phyloP scores from a whole-genome alignment of 2,329 filamentous ascomycete species.

The Exophiala dermatitidis region DNA sequence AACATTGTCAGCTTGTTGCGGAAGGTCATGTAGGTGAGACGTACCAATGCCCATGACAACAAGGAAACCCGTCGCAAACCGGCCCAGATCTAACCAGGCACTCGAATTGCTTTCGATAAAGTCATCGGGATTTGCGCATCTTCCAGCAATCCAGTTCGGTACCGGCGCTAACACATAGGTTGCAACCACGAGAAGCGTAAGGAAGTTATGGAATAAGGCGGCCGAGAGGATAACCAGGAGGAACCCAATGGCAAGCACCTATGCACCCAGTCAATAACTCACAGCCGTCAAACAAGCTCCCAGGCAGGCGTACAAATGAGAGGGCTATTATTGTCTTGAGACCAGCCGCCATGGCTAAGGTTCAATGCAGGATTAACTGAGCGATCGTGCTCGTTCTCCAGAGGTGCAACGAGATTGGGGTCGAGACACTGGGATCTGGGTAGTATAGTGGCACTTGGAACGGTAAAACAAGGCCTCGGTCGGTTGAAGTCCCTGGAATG shows the following conservation, averaged over 20 bases:
- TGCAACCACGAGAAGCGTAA: constrained; percentile 87
- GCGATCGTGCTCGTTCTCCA: neutral
- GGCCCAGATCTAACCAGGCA: constrained; percentile 82
- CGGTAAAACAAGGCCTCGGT: neutral
- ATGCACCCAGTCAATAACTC: constrained; percentile 13
- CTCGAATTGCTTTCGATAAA: constrained; percentile 81
- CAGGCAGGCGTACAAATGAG: constrained; percentile 66
- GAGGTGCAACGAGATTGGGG: neutral
- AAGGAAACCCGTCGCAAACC: constrained; percentile 90
- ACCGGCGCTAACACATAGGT: constrained; percentile 91
- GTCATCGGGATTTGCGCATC: constrained; percentile 87
- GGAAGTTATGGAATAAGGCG: constrained; percentile 90
- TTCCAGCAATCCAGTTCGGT: constrained; percentile 91
- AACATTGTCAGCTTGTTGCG: constrained; percentile 9
- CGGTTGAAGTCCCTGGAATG: neutral
- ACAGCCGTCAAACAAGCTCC: neutral
- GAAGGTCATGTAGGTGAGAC: constrained; percentile 34
- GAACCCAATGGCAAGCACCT: constrained; percentile 95
- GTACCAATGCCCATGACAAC: constrained; percentile 95
- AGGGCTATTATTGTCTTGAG: constrained; percentile 98
- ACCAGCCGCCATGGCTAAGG: constrained; percentile 60
- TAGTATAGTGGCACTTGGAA: neutral
- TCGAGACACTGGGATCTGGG: neutral
- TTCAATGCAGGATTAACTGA: constrained; percentile 1
- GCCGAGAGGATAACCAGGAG: constrained; percentile 97